Base-by-base conservation (phyloP, 2,329 filamentous ascomycete genomes). In the Simplicillium aogashimaense region DNA sequence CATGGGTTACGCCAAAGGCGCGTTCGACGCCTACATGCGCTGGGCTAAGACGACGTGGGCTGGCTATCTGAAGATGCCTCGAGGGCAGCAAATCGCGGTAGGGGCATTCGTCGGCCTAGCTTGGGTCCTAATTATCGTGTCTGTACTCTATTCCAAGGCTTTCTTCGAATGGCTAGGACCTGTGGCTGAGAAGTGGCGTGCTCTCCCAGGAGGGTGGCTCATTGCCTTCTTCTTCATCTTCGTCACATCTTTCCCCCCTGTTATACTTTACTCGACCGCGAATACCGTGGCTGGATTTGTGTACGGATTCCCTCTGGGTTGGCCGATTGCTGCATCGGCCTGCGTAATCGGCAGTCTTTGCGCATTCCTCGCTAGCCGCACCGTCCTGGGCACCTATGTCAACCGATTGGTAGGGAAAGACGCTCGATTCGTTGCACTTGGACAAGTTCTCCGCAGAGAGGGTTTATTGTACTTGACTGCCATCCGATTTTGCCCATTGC, bases 401-500 rank as follows among this genome's bases (percentile, higher is more conserved):
- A 72, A 88, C 51, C 72, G 80, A 14, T 71, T 95, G 50, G 83
- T 95, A 37, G 85, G 86, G 42, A 72, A 74, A 48, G 90, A 98
- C 63, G 82, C 79, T 56, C 77, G 89, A 39, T 98, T 98, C 58
- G 78, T 92, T 9, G 92, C 92, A 4, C 73, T 98, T 18, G 78
- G 85, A 16, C 74, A 95, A 52, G 92, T 92, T 7, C 69, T 98
- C 45, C 87, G 94, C 48, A 81, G 86, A 54, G 92, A 98, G 54
- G 92, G 92, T 1, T 62, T 98, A 38, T 84, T 87, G 53, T 79
- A 97, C 40, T 72, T 98, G 35, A 81, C 86, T 46, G 94, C 92
- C 74, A 92, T 98, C 51, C 78, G 92, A 25, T 74, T 97, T 47
- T 97, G 90, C 54, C 92, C 92, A 2, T 59, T 98, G 44, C 92